Evolutionary conservation across 192 early-diverging fungal species (phyloP).

Genomic region (Borealophlyctis nickersoniae): DNA sequence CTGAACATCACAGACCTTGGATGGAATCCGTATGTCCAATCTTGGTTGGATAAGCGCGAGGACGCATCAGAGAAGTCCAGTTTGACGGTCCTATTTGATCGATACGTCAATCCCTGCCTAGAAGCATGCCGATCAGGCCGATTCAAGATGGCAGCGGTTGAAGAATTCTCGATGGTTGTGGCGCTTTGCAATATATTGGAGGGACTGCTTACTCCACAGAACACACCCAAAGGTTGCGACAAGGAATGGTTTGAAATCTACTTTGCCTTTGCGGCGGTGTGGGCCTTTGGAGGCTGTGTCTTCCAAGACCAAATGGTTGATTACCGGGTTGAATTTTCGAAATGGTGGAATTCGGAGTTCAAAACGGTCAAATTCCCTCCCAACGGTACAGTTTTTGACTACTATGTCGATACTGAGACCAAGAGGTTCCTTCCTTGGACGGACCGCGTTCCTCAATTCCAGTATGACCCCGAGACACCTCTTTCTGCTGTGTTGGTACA

Average conservation of each 20-base stretch:
- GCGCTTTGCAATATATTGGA: slow-evolving; percentile 62
- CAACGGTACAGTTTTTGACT: slow-evolving; percentile 63
- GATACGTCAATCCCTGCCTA: slow-evolving; percentile 58
- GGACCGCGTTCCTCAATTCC: slow-evolving; percentile 52
- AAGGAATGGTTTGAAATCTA: slow-evolving; percentile 71
- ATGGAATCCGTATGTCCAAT: slow-evolving; percentile 67
- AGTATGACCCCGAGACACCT: slow-evolving; percentile 57
- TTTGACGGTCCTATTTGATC: slow-evolving; percentile 57
- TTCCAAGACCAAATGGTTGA: slow-evolving; percentile 62
- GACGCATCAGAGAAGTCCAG: slow-evolving; percentile 58
- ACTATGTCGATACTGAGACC: slow-evolving; percentile 56
- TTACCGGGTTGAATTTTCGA: slow-evolving; percentile 58
- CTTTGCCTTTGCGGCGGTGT: slow-evolving; percentile 65
- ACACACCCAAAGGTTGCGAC: slow-evolving; percentile 66
- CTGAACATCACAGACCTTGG: slow-evolving; percentile 61
- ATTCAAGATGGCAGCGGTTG: slow-evolving; percentile 63
- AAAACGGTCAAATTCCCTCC: slow-evolving; percentile 59
- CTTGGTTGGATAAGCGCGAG: slow-evolving; percentile 64
- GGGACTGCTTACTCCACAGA: slow-evolving; percentile 56
- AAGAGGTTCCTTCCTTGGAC: slow-evolving; percentile 63
- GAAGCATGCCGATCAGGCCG: slow-evolving; percentile 54
- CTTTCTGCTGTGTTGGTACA: slow-evolving; percentile 57
- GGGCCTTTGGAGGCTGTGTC: slow-evolving; percentile 64
- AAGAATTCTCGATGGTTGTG: slow-evolving; percentile 61
- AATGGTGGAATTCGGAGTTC: slow-evolving; percentile 67